These are phyloP conservation scores for Cornus florida DNA, from an alignment of 148 eudicot genomes.

Conservation along the genomic window DNA sequence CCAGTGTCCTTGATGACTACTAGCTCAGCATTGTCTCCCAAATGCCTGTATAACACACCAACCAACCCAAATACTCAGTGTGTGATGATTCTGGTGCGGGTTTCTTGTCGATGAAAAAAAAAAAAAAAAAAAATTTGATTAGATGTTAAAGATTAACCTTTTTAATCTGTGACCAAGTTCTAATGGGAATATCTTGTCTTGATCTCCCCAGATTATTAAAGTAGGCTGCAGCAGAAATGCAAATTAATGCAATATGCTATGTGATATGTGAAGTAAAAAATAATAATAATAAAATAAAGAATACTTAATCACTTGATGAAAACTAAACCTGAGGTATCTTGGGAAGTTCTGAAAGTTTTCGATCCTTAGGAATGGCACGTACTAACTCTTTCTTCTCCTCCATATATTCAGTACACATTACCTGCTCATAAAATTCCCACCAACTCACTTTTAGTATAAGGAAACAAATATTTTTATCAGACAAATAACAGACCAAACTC, in stretches of 20 bases:
- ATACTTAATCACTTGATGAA: no score
- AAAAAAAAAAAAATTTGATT: no score
- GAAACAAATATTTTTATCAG: no score
- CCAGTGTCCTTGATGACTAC: constrained; percentile 66
- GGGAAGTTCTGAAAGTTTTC: constrained; percentile 61
- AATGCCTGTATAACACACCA: constrained; percentile 49
- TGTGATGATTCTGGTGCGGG: no score
- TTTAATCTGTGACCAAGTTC: constrained; percentile 73
- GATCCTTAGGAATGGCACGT: constrained; percentile 46
- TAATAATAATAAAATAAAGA: no score
- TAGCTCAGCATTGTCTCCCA: constrained; percentile 66
- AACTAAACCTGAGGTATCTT: constrained; percentile 62
- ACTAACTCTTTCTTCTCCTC: constrained; percentile 70
- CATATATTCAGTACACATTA: constrained; percentile 49
- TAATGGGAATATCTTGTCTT: constrained; percentile 71
- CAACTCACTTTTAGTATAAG: no score
- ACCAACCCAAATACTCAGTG: neutral
- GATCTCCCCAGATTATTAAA: constrained; percentile 80
- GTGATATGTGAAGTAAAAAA: no score
- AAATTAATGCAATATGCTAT: neutral
- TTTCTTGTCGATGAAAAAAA: no score
- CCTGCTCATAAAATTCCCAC: constrained; percentile 34
- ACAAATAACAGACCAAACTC: no score
- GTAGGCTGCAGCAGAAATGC: constrained; percentile 58
- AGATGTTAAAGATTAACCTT: constrained; percentile 31